Evolutionary conservation across 1,139 yeast genomes (phyloP).

Genomic region (Pichia sp.): DNA sequence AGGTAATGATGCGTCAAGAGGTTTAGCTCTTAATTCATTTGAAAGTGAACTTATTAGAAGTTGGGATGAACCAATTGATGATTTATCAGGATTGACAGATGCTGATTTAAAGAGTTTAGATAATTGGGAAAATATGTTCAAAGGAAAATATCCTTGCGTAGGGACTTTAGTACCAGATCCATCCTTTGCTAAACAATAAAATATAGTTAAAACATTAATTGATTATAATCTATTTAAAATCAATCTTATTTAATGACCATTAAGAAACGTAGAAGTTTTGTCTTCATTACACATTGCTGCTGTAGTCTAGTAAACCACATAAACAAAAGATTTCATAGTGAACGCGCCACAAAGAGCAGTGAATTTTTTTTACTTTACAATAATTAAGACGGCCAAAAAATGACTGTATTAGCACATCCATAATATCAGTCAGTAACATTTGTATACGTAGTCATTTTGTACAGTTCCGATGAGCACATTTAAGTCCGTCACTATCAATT

Average conservation of each 20-base stretch:
- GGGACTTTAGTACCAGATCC: conserved; percentile 44
- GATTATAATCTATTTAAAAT: no score
- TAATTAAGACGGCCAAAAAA: no score
- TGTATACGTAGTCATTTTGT: background rate
- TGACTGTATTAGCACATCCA: no score
- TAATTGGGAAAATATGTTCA: conserved; percentile 83
- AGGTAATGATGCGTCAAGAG: conserved; percentile 94
- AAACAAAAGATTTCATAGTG: no score
- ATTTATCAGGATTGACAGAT: conserved; percentile 50
- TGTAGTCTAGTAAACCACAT: no score
- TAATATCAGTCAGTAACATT: no score
- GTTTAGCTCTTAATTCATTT: conserved; percentile 85
- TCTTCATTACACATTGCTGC: no score
- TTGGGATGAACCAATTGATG: conserved; percentile 69
- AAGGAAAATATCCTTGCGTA: conserved; percentile 65
- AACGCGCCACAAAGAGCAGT: no score
- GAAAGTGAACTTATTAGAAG: conserved; percentile 51
- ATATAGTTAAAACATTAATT: background rate
- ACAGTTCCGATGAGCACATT: background rate
- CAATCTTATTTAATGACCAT: no score
- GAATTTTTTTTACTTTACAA: no score
- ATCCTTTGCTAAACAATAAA: conserved; percentile 4
- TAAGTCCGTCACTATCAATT: conserved; percentile 28
- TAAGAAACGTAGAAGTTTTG: no score
- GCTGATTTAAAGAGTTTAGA: conserved; percentile 66